These are phyloP conservation scores for Termitomyces eurrhizus DNA, from an alignment of 768 basidiomycete species.

Conservation along the genomic window DNA sequence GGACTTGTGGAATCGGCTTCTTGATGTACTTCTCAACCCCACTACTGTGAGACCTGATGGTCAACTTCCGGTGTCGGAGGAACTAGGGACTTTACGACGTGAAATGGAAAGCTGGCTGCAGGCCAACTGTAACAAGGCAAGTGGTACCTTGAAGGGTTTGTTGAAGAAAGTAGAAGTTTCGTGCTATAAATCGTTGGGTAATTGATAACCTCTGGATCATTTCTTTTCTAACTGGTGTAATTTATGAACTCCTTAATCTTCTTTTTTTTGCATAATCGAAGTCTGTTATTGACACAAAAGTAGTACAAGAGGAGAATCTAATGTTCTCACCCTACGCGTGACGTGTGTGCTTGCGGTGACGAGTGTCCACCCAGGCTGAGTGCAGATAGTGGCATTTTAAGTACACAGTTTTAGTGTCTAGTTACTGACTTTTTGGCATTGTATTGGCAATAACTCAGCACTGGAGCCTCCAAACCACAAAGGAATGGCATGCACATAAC, in stretches of 20 bases:
- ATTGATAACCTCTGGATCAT: background rate
- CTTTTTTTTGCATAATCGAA: no score
- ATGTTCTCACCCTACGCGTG: no score
- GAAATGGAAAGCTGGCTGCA: slow-evolving; percentile 91
- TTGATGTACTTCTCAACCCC: slow-evolving; percentile 87
- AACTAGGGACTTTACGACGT: slow-evolving; percentile 56
- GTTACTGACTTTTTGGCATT: no score
- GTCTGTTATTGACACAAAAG: no score
- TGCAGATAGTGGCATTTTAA: no score
- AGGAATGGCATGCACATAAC: no score
- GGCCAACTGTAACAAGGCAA: slow-evolving; percentile 81
- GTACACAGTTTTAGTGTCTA: no score
- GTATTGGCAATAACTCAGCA: no score
- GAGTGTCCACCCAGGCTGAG: no score
- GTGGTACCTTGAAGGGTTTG: slow-evolving; percentile 74
- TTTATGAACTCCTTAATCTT: background rate
- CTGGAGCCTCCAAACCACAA: no score
- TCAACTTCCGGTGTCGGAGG: slow-evolving; percentile 67
- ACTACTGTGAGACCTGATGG: slow-evolving; percentile 50
- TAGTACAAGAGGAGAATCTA: no score
- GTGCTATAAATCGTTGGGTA: slow-evolving; percentile 26
- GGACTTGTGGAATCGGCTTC: slow-evolving; percentile 79
- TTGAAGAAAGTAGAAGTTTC: slow-evolving; percentile 78
- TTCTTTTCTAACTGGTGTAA: background rate
- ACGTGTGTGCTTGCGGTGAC: no score